Base-by-base conservation (phyloP, 208 protist species). In the Tetramitus jugosus region DNA sequence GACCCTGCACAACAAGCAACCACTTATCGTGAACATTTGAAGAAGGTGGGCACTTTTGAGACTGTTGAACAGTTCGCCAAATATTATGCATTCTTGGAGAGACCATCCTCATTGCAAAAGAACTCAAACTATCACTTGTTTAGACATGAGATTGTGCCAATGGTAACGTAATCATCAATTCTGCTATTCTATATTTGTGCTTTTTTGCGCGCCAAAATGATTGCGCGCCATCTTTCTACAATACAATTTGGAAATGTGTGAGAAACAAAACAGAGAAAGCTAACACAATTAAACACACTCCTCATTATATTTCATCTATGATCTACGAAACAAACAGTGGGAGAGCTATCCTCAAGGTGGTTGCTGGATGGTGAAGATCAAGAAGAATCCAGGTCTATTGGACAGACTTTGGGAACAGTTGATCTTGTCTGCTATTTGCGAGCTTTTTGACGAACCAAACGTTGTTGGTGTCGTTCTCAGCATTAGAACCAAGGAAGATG, bases 361-460 rank as follows among this genome's bases (percentile, higher is more conserved):
- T 37, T 69, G 62, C 33, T 69, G 62, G 62, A 69, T 69, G 62
- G 62, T 69, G 14, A 69, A 40, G 31, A 69, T 69, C 33, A 69
- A 29, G 31, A 69, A 69, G 35, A 69, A 13, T 37, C 23, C 37
- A 43, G 31, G 14, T 31, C 26, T 69, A 13, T 20, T 39, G 20
- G 62, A 69, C 33, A 69, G 62, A 43, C 33, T 69, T 29, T 69
- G 62, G 62, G 62, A 69, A 69, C 62, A 69, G 43, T 37, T 69
- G 20, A n/a, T 69, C 10, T 69, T 69, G 7, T 39, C 62, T 45
- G 26, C 62, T n/a, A 69, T 69, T 43, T 69, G 62, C 43, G 62
- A 69, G 43, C 37, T 43, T 43, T 69, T 69, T 43, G 37, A 29
- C 23, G 31, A 42, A 29, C 26, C 26, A 20, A 69, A 69, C 26